Conservation (phyloP, 1,284 basidiomycete species). For the Cutaneotrichosporon arboriforme region DNA sequence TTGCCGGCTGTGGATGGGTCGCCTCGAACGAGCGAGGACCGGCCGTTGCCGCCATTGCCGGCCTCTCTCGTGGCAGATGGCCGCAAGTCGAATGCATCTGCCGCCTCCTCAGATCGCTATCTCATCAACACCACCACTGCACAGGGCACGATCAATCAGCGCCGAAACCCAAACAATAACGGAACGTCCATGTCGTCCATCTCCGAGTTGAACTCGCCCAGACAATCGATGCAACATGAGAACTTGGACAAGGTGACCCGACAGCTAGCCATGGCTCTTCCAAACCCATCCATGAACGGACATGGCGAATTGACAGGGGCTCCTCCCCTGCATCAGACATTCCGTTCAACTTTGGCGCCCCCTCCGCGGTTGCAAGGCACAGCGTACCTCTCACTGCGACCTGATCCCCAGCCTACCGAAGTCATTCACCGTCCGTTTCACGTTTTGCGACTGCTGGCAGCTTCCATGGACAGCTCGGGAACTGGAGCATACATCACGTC, state of each 20-base stretch:
- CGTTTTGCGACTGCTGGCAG: slow-evolving; percentile 72
- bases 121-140: slow-evolving; percentile 33
- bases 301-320: background rate
- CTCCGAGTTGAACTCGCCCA: slow-evolving; percentile 13
- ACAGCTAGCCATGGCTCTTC: slow-evolving; percentile 4
- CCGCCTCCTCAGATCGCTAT: slow-evolving; percentile 2
- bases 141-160: slow-evolving; percentile 37
- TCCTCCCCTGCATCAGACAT: slow-evolving; percentile 5
- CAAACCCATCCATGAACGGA: slow-evolving; percentile 3
- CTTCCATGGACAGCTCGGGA: slow-evolving; percentile 68
- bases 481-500: slow-evolving; percentile 84
- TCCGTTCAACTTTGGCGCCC: slow-evolving; percentile 14
- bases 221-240: slow-evolving; percentile 2
- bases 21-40: slow-evolving; percentile 9
- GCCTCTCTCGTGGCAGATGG: background rate
- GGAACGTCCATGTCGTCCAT: slow-evolving; percentile 15
- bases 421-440: slow-evolving; percentile 81
- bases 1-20: slow-evolving; percentile 1
- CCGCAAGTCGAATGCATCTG: background rate
- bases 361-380: slow-evolving; percentile 15
- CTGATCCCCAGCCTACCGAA: slow-evolving; percentile 56
- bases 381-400: slow-evolving; percentile 30
- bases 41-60: slow-evolving; percentile 25
- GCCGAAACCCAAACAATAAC: slow-evolving; percentile 21
- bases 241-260: slow-evolving; percentile 6